These are phyloP conservation scores for Chaetomiaceae sp. DNA, from an alignment of 2,329 filamentous ascomycete species.

Conservation along the genomic window DNA sequence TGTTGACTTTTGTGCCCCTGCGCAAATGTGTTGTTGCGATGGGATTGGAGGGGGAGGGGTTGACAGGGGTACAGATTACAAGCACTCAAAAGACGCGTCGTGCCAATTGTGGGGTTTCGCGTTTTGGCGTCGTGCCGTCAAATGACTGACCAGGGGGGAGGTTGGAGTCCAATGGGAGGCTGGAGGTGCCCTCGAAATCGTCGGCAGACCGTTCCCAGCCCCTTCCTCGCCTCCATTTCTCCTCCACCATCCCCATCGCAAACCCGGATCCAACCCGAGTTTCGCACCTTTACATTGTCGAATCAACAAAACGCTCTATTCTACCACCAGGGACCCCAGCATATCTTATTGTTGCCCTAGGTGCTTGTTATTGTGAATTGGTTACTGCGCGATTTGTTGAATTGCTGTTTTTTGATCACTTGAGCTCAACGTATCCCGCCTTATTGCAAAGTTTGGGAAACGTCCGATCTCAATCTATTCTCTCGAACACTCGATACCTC, in stretches of 20 bases:
- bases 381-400: constrained; percentile 21
- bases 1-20: constrained; percentile 16
- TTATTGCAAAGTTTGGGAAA: background rate
- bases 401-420: background rate
- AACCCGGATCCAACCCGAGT: constrained; percentile 8
- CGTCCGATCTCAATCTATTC: background rate
- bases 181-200: constrained; percentile 18
- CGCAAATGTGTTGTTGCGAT: constrained; percentile 18
- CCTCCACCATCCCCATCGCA: constrained; percentile 17
- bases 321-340: constrained; percentile 6
- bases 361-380: constrained; percentile 7
- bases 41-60: constrained; percentile 21
- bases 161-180: constrained; percentile 20
- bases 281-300: background rate
- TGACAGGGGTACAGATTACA: constrained; percentile 9
- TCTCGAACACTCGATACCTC: constrained; percentile 1
- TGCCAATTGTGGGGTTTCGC: constrained; percentile 21
- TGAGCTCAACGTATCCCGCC: too few species aligned
- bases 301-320: background rate
- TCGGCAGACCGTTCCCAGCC: constrained; percentile 23
- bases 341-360: constrained; percentile 17
- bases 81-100: constrained; percentile 15
- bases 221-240: constrained; percentile 21
- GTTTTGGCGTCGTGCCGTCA: constrained; percentile 21
- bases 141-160: constrained; percentile 15